Base-by-base conservation (phyloP, 371 early-diverging fungal species). In the Mortierella sp. region DNA sequence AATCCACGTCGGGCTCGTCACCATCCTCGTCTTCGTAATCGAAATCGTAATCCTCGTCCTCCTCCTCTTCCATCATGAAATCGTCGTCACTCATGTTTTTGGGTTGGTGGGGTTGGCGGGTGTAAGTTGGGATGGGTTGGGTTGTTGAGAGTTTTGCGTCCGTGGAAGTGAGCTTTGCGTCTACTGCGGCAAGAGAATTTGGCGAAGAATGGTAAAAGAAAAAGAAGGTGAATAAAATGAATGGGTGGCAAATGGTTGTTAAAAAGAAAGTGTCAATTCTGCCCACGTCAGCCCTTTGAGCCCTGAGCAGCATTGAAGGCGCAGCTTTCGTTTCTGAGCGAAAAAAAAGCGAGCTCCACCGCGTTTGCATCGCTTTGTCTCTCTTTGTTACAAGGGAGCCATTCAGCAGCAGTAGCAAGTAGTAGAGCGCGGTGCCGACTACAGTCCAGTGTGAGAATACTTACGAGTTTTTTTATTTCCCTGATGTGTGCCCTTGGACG, bases 1-100 rank as follows among this genome's bases (percentile, higher is more conserved):
- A 88, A 71, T 96, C 96, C 13, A 97, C 94, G 77, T 95, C 95
- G 24, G 96, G 94, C 81, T 96, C 97, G 70, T 95, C 95, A 52
- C 95, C 94, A 60, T 97, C 96, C 73, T 95, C 95, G 88, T 95
- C 97, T 83, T 96, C 97, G 86, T 97, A 97, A 84, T 97, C 97
- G 88, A 96, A 98, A 81, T 96, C 98, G 75, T 95, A 97, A 47
- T 96, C 97, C 65, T 88, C 89, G 68, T 88, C 89, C 50, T 89
- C 88, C 68, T 89, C 90, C 73, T 90, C 89, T 70, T 88, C 88
- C 85, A 90, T 88, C 89, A 90, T 90, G 86, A 90, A 90, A 83
- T 90, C 90, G 76, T 91, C 91, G 88, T 91, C 91, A 70, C 87
- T 88, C 91, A 91, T 91, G 76, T 55, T 77, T 6, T 72, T 48